A percentile compares a stretch with the other conserved stretches of the same genome.
Conservation (phyloP, 2,329 filamentous ascomycete genomes). For the Thielaviopsis cerberus region DNA sequence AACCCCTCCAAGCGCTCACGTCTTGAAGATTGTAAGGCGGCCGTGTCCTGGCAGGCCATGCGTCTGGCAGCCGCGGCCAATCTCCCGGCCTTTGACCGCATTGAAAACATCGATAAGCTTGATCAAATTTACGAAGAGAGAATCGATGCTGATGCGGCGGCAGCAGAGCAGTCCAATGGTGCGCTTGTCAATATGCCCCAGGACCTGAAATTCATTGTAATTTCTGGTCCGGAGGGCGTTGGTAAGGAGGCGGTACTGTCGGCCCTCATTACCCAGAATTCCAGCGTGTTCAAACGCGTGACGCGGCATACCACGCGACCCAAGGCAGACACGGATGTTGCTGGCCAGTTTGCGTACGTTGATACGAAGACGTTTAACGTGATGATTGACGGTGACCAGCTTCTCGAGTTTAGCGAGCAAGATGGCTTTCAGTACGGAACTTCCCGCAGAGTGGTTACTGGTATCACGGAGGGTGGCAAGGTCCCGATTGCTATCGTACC, state of each 20-base stretch:
- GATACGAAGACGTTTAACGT: constrained; percentile 34
- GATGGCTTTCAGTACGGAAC: constrained; percentile 37
- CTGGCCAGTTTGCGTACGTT: constrained; percentile 38
- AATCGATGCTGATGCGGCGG: constrained; percentile 6
- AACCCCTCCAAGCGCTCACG: constrained; percentile 37
- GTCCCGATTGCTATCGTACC: constrained; percentile 32
- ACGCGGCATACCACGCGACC: constrained; percentile 35
- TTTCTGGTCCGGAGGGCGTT: constrained; percentile 44
- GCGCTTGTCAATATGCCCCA: constrained; percentile 22
- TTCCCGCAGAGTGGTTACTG: constrained; percentile 32
- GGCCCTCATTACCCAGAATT: constrained; percentile 43
- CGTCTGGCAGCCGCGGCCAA: constrained; percentile 59
- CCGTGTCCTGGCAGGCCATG: constrained; percentile 78
- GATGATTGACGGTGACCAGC: constrained; percentile 39
- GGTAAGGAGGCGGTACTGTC: constrained; percentile 46
- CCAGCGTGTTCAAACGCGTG: constrained; percentile 44
- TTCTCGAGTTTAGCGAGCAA: constrained; percentile 36
- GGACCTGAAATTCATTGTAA: constrained; percentile 39
- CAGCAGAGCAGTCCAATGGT: constrained; percentile 1
- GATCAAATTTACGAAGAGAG: constrained; percentile 33
- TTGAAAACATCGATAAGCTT: constrained; percentile 63
- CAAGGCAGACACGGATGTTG: constrained; percentile 30
- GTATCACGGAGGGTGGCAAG: constrained; percentile 34
- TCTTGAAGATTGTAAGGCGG: constrained; percentile 55
- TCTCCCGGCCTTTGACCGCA: constrained; percentile 65